A percentile compares a stretch with the other conserved stretches of the same genome.
Conservation (phyloP, 345 rosid genomes). For the Citrus hindsii region DNA sequence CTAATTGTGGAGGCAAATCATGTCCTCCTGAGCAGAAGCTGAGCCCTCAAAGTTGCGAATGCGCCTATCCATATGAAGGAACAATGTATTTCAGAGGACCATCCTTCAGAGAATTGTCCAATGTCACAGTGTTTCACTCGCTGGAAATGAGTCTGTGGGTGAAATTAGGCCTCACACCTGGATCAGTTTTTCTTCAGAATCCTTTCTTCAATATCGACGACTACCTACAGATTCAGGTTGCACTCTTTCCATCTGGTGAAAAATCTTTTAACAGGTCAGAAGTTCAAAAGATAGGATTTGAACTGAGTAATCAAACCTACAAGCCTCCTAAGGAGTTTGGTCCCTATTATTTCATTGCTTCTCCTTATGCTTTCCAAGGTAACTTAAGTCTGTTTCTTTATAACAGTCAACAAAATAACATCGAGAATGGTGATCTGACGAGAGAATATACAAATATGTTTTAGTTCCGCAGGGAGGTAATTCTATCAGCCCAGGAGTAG, state of each 20-base stretch:
- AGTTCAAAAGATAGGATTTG: conserved; percentile 70
- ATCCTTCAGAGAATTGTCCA: conserved; percentile 64
- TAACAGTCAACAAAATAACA: background rate
- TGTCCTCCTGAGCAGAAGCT: conserved; percentile 68
- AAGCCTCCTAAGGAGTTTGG: conserved; percentile 84
- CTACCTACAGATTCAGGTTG: conserved; percentile 81
- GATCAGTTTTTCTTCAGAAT: conserved; percentile 75
- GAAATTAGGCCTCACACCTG: conserved; percentile 67
- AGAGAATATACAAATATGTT: conserved; percentile 9
- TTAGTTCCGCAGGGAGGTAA: conserved; percentile 45
- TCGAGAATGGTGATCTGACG: background rate
- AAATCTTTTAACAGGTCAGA: conserved; percentile 60
- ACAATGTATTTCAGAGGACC: conserved; percentile 80
- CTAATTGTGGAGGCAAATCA: conserved; percentile 60
- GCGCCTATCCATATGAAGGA: conserved; percentile 86
- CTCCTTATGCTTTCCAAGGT: conserved; percentile 89
- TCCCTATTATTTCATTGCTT: conserved; percentile 83
- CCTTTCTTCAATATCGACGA: conserved; percentile 84
- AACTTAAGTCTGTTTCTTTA: conserved; percentile 8
- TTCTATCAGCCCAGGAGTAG: conserved; percentile 39
- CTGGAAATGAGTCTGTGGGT: conserved; percentile 85
- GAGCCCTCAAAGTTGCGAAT: conserved; percentile 92
- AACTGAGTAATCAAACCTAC: conserved; percentile 79
- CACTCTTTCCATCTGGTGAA: conserved; percentile 64
- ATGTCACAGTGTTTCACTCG: conserved; percentile 56